Evolutionary conservation across 1,284 basidiomycete species (phyloP).

Genomic region (Microbotryum silenes-acaulis): DNA sequence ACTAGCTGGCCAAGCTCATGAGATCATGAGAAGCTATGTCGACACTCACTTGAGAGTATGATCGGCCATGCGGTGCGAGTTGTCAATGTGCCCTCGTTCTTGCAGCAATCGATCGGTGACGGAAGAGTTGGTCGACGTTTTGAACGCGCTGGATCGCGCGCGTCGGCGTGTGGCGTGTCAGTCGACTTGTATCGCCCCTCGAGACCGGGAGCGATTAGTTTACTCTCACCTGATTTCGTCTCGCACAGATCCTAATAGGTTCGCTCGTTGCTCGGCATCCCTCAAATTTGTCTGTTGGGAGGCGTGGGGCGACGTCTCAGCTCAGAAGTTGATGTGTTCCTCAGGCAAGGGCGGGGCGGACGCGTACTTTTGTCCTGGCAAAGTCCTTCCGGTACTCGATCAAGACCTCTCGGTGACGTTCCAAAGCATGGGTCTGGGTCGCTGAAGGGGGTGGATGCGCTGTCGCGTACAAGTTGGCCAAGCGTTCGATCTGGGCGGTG

Average conservation of each 20-base stretch:
- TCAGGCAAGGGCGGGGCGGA: too few species aligned
- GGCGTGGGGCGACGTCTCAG: background rate
- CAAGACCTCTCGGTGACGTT: slow-evolving; percentile 81
- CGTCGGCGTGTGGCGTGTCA: background rate
- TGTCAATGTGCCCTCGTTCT: slow-evolving; percentile 83
- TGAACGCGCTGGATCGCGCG: slow-evolving; percentile 53
- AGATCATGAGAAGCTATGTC: slow-evolving; percentile 8
- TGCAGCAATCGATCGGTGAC: slow-evolving; percentile 75
- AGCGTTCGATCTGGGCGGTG: slow-evolving; percentile 21
- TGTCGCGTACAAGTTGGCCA: slow-evolving; percentile 23
- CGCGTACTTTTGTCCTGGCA: slow-evolving; percentile 63
- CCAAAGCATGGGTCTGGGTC: slow-evolving; percentile 78
- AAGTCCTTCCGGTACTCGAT: slow-evolving; percentile 81
- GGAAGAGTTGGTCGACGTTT: slow-evolving; percentile 50
- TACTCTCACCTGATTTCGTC: slow-evolving; percentile 89
- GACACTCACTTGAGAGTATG: slow-evolving; percentile 71
- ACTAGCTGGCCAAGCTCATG: background rate
- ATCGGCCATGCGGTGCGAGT: slow-evolving; percentile 89
- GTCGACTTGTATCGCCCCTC: slow-evolving; percentile 41
- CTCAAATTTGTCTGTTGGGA: slow-evolving; percentile 65
- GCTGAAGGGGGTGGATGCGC: slow-evolving; percentile 61
- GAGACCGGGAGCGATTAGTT: slow-evolving; percentile 36
- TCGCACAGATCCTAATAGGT: slow-evolving; percentile 79
- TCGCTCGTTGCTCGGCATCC: slow-evolving; percentile 73
- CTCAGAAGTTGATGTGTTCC: too few species aligned